These are phyloP conservation scores for Verticillium alfalfae DNA, from an alignment of 2,329 filamentous ascomycete genomes.

Conservation along the genomic window DNA sequence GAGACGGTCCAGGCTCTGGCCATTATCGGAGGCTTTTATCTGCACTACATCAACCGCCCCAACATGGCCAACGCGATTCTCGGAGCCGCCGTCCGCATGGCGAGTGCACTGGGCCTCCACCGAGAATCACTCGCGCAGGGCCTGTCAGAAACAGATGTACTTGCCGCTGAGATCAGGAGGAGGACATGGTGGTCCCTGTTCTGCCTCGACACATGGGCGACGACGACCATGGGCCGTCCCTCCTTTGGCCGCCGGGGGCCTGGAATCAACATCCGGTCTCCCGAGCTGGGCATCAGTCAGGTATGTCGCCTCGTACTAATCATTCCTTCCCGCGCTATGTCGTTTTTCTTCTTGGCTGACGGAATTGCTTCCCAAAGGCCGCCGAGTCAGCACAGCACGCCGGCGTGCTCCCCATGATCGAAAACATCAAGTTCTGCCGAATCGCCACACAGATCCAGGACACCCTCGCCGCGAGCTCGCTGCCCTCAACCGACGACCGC, in stretches of 20 bases:
- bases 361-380: conserved; percentile 6
- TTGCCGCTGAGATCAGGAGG: conserved; percentile 55
- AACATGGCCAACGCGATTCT: conserved; percentile 35
- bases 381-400: conserved; percentile 53
- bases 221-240: conserved; percentile 64
- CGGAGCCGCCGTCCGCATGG: conserved; percentile 32
- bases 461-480: conserved; percentile 62
- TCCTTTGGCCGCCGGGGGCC: conserved; percentile 63
- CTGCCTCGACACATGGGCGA: conserved; percentile 69
- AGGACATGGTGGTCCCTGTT: conserved; percentile 73
- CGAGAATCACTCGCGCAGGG: conserved; percentile 31
- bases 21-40: conserved; percentile 23
- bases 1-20: conserved; percentile 5
- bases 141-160: conserved; percentile 33
- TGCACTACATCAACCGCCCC: conserved; percentile 32
- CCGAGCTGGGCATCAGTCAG: conserved; percentile 45
- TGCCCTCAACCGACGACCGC: conserved; percentile 61
- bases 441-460: conserved; percentile 78
- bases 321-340: too few species aligned
- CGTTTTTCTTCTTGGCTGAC: too few species aligned
- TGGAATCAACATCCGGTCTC: conserved; percentile 59
- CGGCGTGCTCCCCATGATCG: conserved; percentile 64
- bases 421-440: conserved; percentile 75
- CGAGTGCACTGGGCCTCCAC: conserved; percentile 32
- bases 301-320: conserved; percentile 7